Percentiles rank a stretch among this genome's conserved stretches.
Conservation (phyloP, 768 basidiomycete species). For the Trametes gibbosa region DNA sequence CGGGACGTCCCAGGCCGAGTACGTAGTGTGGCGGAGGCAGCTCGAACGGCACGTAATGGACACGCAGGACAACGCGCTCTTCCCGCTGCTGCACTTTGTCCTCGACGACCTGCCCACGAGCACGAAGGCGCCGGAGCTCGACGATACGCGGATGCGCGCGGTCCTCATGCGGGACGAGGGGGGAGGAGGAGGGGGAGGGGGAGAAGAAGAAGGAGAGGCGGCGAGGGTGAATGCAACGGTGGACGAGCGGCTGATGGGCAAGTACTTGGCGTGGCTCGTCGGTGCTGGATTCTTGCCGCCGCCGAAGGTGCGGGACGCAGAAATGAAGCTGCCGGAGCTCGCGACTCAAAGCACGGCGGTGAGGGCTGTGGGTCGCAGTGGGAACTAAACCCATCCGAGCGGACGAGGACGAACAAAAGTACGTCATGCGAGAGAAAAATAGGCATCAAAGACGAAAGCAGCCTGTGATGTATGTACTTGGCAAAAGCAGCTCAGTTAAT, state of each 20-base stretch:
- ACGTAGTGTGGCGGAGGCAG: slow-evolving; percentile 86
- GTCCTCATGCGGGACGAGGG: slow-evolving; percentile 49
- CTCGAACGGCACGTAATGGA: slow-evolving; percentile 96
- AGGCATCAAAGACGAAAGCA: background rate
- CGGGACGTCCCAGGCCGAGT: slow-evolving; percentile 74
- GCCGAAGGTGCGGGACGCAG: slow-evolving; percentile 39
- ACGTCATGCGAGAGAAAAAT: background rate
- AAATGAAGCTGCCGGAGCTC: slow-evolving; percentile 51
- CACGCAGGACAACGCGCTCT: slow-evolving; percentile 92
- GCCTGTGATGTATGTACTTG: too few species aligned
- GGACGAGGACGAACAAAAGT: background rate
- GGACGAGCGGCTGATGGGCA: slow-evolving; percentile 71
- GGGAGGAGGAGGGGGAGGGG: too few species aligned
- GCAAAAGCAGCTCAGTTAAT: too few species aligned
- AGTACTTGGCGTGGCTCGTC: slow-evolving; percentile 91
- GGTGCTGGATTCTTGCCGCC: slow-evolving; percentile 75
- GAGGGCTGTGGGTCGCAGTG: slow-evolving; percentile 71
- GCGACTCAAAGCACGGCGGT: slow-evolving; percentile 32
- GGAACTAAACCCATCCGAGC: slow-evolving; percentile 24
- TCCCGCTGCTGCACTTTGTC: slow-evolving; percentile 96
- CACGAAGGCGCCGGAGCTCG: slow-evolving; percentile 89
- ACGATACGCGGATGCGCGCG: slow-evolving; percentile 78
- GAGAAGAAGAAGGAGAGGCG: too few species aligned
- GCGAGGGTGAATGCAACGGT: slow-evolving; percentile 54
- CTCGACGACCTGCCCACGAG: slow-evolving; percentile 96